Conservation (phyloP, 139 green algal genomes). For the Pleodorina starrii region DNA sequence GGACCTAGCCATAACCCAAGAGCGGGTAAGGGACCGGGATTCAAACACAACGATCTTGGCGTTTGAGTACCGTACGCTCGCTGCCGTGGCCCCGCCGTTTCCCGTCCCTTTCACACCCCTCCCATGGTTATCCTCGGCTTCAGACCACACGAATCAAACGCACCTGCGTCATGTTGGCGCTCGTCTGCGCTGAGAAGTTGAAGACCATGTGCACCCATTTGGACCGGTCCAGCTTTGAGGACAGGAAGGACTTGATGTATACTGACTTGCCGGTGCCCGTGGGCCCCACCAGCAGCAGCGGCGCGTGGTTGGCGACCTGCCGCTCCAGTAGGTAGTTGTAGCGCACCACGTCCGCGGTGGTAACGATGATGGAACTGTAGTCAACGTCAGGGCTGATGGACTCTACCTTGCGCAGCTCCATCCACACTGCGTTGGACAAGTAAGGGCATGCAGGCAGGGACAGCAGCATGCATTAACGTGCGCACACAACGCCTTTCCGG, state of each 20-base stretch:
- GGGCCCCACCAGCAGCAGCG: conserved; percentile 66
- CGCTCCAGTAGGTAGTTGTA: conserved; percentile 75
- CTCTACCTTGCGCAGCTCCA: conserved; percentile 58
- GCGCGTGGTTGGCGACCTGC: conserved; percentile 44
- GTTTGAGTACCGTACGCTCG: no score
- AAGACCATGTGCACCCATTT: conserved; percentile 67
- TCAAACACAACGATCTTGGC: no score
- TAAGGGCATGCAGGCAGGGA: no score
- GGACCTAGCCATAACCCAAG: not conserved
- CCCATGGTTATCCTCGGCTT: no score
- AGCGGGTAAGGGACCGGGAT: no score
- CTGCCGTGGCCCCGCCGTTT: no score
- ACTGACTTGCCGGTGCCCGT: conserved; percentile 65
- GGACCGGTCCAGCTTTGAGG: conserved; percentile 48
- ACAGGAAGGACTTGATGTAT: conserved; percentile 71
- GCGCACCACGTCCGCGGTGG: conserved; percentile 72
- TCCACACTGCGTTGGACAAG: conserved; percentile 67
- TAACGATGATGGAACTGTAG: conserved; percentile 76
- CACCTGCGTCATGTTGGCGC: conserved; percentile 74
- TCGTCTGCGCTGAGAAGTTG: conserved; percentile 78
- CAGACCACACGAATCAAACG: no score
- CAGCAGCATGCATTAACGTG: not conserved
- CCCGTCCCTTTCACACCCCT: no score
- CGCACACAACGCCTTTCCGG: no score
- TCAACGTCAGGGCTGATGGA: conserved; percentile 54